Conservation (phyloP, 768 basidiomycete species). For the Phaeotremella fagi region DNA sequence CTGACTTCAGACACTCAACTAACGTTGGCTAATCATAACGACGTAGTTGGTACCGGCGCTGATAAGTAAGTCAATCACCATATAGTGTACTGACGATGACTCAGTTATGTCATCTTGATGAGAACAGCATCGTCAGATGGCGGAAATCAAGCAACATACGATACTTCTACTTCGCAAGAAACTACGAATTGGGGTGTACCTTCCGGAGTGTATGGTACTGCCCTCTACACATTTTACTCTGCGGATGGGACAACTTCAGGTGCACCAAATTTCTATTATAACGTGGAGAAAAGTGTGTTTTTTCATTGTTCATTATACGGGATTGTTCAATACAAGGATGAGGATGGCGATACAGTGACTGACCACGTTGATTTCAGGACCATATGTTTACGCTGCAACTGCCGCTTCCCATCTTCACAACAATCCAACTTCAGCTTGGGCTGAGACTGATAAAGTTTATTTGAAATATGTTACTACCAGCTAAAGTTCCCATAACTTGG, state of each 20-base stretch:
- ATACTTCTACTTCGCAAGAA: background rate
- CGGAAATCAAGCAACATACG: too few species aligned
- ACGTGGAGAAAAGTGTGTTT: background rate
- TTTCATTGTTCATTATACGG: too few species aligned
- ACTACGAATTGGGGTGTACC: background rate
- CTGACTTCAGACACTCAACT: too few species aligned
- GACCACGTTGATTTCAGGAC: too few species aligned
- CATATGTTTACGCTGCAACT: background rate
- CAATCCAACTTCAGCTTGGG: background rate
- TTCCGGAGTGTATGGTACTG: background rate
- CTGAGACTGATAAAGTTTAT: background rate
- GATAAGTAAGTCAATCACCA: too few species aligned
- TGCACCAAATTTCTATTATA: conserved; percentile 34
- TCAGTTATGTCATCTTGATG: too few species aligned
- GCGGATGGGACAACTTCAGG: conserved; percentile 45
- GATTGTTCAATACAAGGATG: too few species aligned
- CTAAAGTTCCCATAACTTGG: background rate
- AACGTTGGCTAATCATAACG: too few species aligned
- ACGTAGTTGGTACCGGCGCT: too few species aligned
- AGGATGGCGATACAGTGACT: too few species aligned
- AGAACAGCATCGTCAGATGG: too few species aligned
- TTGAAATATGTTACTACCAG: background rate
- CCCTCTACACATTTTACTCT: conserved; percentile 3
- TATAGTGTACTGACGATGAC: too few species aligned
- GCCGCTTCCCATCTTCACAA: background rate